A percentile compares a stretch with the other conserved stretches of the same genome.
These are phyloP conservation scores for Nakataea oryzae DNA, from an alignment of 2,329 filamentous ascomycete genomes.

Conservation along the genomic window DNA sequence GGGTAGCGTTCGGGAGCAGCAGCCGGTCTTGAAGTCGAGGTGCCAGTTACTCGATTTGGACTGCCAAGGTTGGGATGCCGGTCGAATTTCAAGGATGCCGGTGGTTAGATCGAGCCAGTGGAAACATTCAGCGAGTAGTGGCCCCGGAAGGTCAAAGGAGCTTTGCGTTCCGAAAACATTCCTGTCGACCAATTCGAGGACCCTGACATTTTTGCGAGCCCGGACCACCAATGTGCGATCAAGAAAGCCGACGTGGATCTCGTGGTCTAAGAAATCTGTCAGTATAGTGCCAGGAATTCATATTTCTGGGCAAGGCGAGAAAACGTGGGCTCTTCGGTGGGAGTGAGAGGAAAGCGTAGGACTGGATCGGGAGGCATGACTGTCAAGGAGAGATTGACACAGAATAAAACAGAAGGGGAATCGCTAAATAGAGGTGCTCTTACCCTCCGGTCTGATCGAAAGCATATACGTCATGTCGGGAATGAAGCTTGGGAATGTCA, in stretches of 20 bases:
- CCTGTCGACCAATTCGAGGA: neutral
- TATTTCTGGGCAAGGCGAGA: neutral
- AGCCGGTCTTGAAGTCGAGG: slow-evolving; percentile 15
- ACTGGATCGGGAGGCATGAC: too few relatives aligned
- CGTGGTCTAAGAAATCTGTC: slow-evolving; percentile 14
- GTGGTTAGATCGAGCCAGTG: slow-evolving; percentile 47
- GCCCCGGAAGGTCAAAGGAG: slow-evolving; percentile 36
- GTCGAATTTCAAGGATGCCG: slow-evolving; percentile 33
- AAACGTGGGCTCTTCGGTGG: too few relatives aligned
- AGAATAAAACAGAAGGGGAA: neutral
- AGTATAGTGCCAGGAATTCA: neutral
- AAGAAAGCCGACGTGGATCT: slow-evolving; percentile 45
- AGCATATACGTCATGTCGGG: slow-evolving; percentile 40
- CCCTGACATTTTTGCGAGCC: slow-evolving; percentile 15
- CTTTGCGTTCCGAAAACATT: slow-evolving; percentile 15
- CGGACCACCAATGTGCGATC: slow-evolving; percentile 28
- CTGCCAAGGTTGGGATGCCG: slow-evolving; percentile 18
- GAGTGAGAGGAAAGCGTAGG: neutral
- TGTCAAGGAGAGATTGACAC: too few relatives aligned
- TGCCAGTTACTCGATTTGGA: slow-evolving; percentile 19
- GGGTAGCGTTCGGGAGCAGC: slow-evolving; percentile 4
- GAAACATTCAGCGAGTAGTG: slow-evolving; percentile 38
- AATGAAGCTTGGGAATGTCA: slow-evolving; percentile 39
- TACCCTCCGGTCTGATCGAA: slow-evolving; percentile 20
- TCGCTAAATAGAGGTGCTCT: too few relatives aligned